phyloP scores from a whole-genome alignment of 768 basidiomycete genomes.

The Psilocybe subaeruginosa region DNA sequence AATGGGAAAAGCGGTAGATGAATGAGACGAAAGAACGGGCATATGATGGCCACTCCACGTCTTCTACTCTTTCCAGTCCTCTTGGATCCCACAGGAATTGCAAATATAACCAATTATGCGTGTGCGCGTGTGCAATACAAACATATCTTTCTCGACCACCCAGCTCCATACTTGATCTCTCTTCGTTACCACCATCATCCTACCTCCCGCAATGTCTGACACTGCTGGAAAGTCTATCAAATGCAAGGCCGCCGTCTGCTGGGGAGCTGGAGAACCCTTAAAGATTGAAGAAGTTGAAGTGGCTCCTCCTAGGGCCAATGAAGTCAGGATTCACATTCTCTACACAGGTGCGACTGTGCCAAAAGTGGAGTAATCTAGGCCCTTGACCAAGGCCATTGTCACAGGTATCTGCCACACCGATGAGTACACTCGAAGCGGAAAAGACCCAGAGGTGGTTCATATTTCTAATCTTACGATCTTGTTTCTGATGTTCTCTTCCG shows the following conservation, averaged over 20 bases:
- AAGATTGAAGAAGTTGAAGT: conserved; percentile 93
- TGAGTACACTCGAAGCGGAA: conserved; percentile 95
- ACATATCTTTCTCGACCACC: not conserved
- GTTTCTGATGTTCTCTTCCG: conserved; percentile 12
- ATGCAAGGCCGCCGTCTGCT: conserved; percentile 95
- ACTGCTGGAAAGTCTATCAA: conserved; percentile 79
- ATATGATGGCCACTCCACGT: conserved; percentile 10
- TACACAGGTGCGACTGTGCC: conserved; percentile 69
- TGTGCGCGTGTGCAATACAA: not conserved
- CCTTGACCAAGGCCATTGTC: not conserved
- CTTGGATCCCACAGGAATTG: conserved; percentile 20
- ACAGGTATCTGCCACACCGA: conserved; percentile 96
- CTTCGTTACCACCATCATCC: conserved; percentile 26
- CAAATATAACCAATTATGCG: conserved; percentile 14
- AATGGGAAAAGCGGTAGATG: conserved; percentile 8
- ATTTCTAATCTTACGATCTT: not conserved
- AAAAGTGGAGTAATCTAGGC: not conserved
- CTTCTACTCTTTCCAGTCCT: not conserved
- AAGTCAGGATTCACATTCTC: conserved; percentile 92
- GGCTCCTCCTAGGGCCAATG: conserved; percentile 84
- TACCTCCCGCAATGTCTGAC: conserved; percentile 56
- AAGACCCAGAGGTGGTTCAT: conserved; percentile 81
- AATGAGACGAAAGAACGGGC: conserved; percentile 6
- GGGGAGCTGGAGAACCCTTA: conserved; percentile 88
- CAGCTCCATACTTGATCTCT: conserved; percentile 17